phyloP scores from a whole-genome alignment of 805 yeast species.

The Zygosaccharomyces kombuchaensis region DNA sequence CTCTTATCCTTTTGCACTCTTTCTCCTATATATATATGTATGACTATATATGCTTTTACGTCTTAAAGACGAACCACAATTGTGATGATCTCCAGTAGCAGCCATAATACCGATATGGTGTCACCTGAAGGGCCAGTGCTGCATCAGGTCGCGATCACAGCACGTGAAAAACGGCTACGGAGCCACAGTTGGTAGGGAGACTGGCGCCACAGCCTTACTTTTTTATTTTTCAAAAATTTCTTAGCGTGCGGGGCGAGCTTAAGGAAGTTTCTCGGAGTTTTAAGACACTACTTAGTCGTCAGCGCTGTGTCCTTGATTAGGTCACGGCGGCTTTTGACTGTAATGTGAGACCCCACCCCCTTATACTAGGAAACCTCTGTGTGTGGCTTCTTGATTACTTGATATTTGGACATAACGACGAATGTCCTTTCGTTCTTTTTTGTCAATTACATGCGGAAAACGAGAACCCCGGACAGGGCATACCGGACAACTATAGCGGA shows the following conservation, averaged over 20 bases:
- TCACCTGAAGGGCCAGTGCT: neutral
- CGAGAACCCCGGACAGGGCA: too few relatives aligned
- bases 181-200: neutral
- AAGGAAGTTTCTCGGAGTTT: neutral
- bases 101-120: slow-evolving; percentile 4
- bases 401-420: too few relatives aligned
- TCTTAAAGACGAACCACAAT: neutral
- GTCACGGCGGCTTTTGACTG: neutral
- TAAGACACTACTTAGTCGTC: neutral
- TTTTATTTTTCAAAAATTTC: neutral
- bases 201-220: neutral
- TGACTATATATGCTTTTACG: neutral
- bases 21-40: neutral
- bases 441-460: too few relatives aligned
- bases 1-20: neutral
- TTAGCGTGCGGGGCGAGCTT: neutral
- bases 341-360: neutral
- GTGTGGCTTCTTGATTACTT: neutral
- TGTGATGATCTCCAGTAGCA: neutral
- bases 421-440: too few relatives aligned
- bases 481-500: too few relatives aligned
- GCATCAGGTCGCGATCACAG: neutral
- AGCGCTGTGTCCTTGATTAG: neutral
- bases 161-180: neutral
- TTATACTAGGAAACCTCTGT: neutral